These are phyloP conservation scores for Fusarium tjaetaba DNA, from an alignment of 2,329 filamentous ascomycete species.

Conservation along the genomic window DNA sequence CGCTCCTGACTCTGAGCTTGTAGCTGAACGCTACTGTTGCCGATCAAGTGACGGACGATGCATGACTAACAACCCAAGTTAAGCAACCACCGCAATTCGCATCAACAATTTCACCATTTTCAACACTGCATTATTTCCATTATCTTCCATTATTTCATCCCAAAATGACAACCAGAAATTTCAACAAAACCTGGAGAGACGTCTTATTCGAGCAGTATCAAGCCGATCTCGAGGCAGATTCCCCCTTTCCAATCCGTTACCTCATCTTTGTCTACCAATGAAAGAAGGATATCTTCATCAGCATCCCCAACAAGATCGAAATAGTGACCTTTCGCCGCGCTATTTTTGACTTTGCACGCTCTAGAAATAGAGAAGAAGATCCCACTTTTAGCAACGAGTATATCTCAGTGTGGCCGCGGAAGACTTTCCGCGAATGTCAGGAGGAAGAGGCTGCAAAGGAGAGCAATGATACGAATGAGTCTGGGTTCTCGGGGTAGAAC, in stretches of 20 bases:
- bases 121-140: neutral
- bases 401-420: neutral
- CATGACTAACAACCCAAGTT: neutral
- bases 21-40: neutral
- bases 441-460: neutral
- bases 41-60: neutral
- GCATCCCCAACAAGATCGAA: neutral
- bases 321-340: neutral
- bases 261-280: neutral
- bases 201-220: slow-evolving; percentile 5
- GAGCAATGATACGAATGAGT: neutral
- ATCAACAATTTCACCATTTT: neutral
- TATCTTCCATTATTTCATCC: neutral
- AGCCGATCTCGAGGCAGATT: slow-evolving; percentile 40
- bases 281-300: neutral
- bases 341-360: neutral
- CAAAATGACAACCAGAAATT: slow-evolving; percentile 22
- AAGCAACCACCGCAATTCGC: neutral
- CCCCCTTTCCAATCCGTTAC: slow-evolving; percentile 39
- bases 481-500: neutral
- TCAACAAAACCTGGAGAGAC: slow-evolving; percentile 21
- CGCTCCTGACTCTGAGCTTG: neutral
- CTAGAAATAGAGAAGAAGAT: neutral
- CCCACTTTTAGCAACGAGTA: neutral
- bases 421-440: neutral